Base-by-base conservation (phyloP, 2,329 filamentous ascomycete genomes). In the Trichoderma sp. region DNA sequence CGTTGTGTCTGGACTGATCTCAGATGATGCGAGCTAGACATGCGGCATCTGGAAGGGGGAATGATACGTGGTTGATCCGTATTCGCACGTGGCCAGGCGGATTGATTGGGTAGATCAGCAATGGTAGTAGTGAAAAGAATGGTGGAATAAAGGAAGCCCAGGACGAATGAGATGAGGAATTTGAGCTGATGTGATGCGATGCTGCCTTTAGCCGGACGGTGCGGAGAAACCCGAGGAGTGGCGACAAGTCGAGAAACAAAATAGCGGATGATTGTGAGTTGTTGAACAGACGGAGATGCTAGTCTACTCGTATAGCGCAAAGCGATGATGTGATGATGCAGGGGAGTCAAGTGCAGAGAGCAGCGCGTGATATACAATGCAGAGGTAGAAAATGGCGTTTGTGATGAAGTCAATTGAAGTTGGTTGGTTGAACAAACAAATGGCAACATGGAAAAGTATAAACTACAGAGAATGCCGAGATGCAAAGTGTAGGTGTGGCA, bases 161-260 rank as follows among this genome's bases (percentile, higher is more conserved):
- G 50, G 50, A 53, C 45, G 45, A 53, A 53, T 53, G 45, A 18
- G n/a, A 53, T 21, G 45, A 53, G 45, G 29, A 31, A 38, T 45
- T 31, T 24, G 35, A 33, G 27, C 59, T 56, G 35, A 73, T 64
- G 69, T 56, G 35, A 73, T 64, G 69, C 50, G 59, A 63, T 35
- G 24, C 29, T 71, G 41, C 18, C 29, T 72, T 65, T 65, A 73
- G 60, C 71, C 71, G 71, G 60, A 60, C 18, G 71, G 71, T 73
- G 71, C 60, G 71, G 71, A 73, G 71, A 38, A 73, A 21, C n/a
- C 12, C 21, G 35, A 14, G 3, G 4, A 29, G 71, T 73, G 71
- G 71, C 69, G 69, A 12, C 16, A 31, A 56, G 5, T 14, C 11
- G 12, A 35, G 31, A 29, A 29, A 5, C 9, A 41, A 35, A 53